These are phyloP conservation scores for Flaveria linearis DNA, from an alignment of 129 eudicot genomes.

Conservation along the genomic window DNA sequence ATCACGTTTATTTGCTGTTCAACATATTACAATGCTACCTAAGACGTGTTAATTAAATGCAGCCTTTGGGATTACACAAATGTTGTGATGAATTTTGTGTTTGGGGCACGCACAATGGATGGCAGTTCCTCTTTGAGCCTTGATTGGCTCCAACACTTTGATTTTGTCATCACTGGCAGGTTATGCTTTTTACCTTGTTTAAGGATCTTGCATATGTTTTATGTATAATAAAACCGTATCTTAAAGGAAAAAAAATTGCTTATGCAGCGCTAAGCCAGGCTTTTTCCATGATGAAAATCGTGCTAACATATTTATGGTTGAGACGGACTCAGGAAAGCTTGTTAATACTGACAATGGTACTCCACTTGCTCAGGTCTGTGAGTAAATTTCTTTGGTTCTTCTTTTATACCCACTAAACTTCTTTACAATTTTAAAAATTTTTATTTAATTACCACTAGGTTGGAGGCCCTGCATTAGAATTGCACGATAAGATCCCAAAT, in stretches of 20 bases:
- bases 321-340: constrained; percentile 83
- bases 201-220: not conserved
- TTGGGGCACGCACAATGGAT: constrained; percentile 41
- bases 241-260: not conserved
- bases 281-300: constrained; percentile 94
- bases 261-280: constrained; percentile 85
- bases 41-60: constrained; percentile 42
- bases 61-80: constrained; percentile 99
- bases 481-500: constrained; percentile 50
- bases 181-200: constrained; percentile 32
- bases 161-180: constrained; percentile 98
- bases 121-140: constrained; percentile 47
- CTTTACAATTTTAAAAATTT: not conserved
- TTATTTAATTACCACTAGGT: constrained; percentile 43
- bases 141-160: constrained; percentile 92
- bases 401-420: not conserved
- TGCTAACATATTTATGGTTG: constrained; percentile 88
- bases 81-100: constrained; percentile 94
- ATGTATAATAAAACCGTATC: not conserved
- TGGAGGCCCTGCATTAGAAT: constrained; percentile 49
- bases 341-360: constrained; percentile 90
- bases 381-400: constrained; percentile 10
- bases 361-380: constrained; percentile 89
- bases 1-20: not conserved
- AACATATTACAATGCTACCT: constrained; percentile 3